These are phyloP conservation scores for Glycine tomentella DNA, from an alignment of 306 rosid genomes.

Conservation along the genomic window DNA sequence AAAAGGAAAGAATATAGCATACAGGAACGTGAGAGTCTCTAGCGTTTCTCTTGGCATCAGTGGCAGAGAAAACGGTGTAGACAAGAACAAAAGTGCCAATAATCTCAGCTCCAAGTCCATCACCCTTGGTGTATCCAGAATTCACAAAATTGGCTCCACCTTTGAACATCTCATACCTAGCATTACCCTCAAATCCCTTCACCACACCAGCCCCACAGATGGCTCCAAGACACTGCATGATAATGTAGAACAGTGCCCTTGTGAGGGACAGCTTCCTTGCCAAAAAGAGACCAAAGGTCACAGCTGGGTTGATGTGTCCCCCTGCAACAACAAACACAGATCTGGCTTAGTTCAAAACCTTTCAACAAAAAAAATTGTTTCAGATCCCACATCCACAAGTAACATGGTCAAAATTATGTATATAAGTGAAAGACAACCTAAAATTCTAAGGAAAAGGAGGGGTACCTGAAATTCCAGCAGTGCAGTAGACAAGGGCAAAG, in stretches of 20 bases:
- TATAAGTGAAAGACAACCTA: too few relatives aligned
- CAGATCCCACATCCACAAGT: not conserved
- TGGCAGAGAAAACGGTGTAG: slow-evolving; percentile 94
- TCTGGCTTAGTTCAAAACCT: not conserved
- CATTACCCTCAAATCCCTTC: slow-evolving; percentile 68
- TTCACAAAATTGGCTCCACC: slow-evolving; percentile 80
- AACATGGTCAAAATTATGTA: not conserved
- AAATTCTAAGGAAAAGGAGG: too few relatives aligned
- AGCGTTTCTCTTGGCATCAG: slow-evolving; percentile 92
- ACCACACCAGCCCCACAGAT: slow-evolving; percentile 90
- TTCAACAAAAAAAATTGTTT: not conserved
- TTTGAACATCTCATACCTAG: slow-evolving; percentile 49
- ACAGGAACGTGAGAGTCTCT: slow-evolving; percentile 96
- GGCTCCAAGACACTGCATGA: slow-evolving; percentile 88
- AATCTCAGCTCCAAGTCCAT: slow-evolving; percentile 89
- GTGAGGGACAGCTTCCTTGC: slow-evolving; percentile 88
- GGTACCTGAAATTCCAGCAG: slow-evolving; percentile 88
- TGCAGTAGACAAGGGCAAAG: slow-evolving; percentile 94
- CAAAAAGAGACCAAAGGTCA: slow-evolving; percentile 82
- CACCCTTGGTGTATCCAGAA: slow-evolving; percentile 88
- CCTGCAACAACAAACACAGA: slow-evolving; percentile 59
- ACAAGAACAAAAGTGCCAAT: slow-evolving; percentile 88
- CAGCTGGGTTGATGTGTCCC: slow-evolving; percentile 95
- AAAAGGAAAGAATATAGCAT: slow-evolving; percentile 25
- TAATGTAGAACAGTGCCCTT: slow-evolving; percentile 77